Conservation (phyloP, 805 yeast species). For the Diddensiella caesifluorescens region DNA sequence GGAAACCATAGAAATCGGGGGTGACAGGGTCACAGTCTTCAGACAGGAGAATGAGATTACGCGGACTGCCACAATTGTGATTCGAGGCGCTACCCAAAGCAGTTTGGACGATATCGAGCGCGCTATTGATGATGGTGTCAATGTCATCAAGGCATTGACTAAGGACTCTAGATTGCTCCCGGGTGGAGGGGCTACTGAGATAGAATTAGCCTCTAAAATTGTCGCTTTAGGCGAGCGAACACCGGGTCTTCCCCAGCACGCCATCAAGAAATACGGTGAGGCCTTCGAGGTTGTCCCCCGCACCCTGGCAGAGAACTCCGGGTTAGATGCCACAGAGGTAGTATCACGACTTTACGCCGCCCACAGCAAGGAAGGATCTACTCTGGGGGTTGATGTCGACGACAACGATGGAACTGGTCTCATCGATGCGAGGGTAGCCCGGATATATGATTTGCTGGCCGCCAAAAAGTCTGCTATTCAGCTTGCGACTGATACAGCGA, state of each 20-base stretch:
- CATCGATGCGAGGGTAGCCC: conserved; percentile 61
- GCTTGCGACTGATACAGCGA: conserved; percentile 93
- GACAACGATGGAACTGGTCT: conserved; percentile 47
- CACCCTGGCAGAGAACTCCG: conserved; percentile 89
- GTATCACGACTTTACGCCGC: conserved; percentile 85
- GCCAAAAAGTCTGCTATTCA: conserved; percentile 82
- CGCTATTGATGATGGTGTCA: conserved; percentile 95
- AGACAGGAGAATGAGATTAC: conserved; percentile 63
- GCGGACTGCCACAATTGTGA: conserved; percentile 84
- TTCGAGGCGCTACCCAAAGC: conserved; percentile 96
- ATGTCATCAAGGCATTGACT: conserved; percentile 82
- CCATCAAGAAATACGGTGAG: conserved; percentile 88
- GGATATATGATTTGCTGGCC: conserved; percentile 72
- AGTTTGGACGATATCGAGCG: conserved; percentile 91
- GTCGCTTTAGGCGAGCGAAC: conserved; percentile 87
- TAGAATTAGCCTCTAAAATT: conserved; percentile 74
- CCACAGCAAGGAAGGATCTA: conserved; percentile 50
- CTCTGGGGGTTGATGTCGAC: conserved; percentile 70
- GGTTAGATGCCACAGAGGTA: conserved; percentile 85
- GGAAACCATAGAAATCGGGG: conserved; percentile 92
- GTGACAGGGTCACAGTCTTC: conserved; percentile 93
- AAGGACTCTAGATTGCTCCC: conserved; percentile 78
- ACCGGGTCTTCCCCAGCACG: conserved; percentile 87
- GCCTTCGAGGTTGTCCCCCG: conserved; percentile 95
- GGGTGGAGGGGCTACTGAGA: conserved; percentile 96